Percentiles rank a stretch among this genome's conserved stretches.
Conservation (phyloP, 2,329 filamentous ascomycete genomes). For the Scolecobasidium constrictum region DNA sequence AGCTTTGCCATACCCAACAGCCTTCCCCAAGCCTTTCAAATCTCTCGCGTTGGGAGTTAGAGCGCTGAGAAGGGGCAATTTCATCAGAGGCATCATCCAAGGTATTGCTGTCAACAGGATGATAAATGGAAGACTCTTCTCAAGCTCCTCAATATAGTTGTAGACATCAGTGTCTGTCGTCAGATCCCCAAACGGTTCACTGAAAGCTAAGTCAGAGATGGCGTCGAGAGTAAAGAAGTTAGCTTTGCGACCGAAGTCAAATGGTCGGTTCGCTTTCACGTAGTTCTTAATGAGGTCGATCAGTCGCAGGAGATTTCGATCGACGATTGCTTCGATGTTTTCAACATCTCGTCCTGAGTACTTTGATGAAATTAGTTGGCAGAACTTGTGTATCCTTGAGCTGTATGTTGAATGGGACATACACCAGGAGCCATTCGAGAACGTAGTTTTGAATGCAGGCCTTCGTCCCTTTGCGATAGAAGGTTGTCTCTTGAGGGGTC, state of each 20-base stretch:
- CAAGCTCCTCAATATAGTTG: slow-evolving; percentile 24
- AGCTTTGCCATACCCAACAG: not conserved
- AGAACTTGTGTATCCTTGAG: no score
- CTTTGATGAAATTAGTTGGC: no score
- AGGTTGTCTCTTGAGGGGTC: slow-evolving; percentile 11
- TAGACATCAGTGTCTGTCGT: slow-evolving; percentile 38
- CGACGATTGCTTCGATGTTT: slow-evolving; percentile 25
- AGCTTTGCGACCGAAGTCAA: slow-evolving; percentile 25
- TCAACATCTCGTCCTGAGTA: slow-evolving; percentile 30
- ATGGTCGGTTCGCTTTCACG: slow-evolving; percentile 18
- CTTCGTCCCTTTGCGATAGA: slow-evolving; percentile 3
- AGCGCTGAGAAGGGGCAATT: not conserved
- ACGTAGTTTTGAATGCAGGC: slow-evolving; percentile 5
- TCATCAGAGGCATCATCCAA: not conserved
- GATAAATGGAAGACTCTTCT: not conserved
- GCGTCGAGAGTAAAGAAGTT: slow-evolving; percentile 32
- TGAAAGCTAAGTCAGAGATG: slow-evolving; percentile 30
- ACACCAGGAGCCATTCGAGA: slow-evolving; percentile 9
- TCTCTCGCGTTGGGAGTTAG: not conserved
- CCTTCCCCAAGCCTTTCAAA: not conserved
- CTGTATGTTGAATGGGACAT: no score
- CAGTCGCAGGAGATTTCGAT: slow-evolving; percentile 23
- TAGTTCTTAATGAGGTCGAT: slow-evolving; percentile 22
- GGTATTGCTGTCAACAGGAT: not conserved
- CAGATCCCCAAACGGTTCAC: slow-evolving; percentile 38